phyloP scores from a whole-genome alignment of 352 stramenopile species.

The Pythium oligandrum region DNA sequence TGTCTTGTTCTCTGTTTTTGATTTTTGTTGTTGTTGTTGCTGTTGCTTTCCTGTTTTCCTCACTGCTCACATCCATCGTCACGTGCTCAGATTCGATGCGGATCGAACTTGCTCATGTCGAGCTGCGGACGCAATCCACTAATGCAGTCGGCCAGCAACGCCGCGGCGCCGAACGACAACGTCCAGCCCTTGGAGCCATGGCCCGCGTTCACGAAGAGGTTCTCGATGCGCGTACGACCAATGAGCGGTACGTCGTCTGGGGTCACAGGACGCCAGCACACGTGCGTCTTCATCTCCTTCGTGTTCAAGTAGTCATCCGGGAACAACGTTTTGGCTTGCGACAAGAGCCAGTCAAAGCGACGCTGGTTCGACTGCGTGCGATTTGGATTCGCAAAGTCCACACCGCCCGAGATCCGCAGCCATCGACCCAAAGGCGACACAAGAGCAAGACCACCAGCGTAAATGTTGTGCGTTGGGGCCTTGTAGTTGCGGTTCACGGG shows the following conservation, averaged over 20 bases:
- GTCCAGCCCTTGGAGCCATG: slow-evolving; percentile 86
- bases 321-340: slow-evolving; percentile 73
- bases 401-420: slow-evolving; percentile 73
- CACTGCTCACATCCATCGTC: no score
- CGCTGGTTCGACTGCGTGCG: slow-evolving; percentile 47
- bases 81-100: slow-evolving; percentile 46
- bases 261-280: slow-evolving; percentile 79
- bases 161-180: slow-evolving; percentile 72
- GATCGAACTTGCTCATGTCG: slow-evolving; percentile 79
- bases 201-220: slow-evolving; percentile 82
- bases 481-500: slow-evolving; percentile 59
- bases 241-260: slow-evolving; percentile 82
- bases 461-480: slow-evolving; percentile 76
- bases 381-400: slow-evolving; percentile 79
- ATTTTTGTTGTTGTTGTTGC: no score
- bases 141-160: slow-evolving; percentile 77
- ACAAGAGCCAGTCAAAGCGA: slow-evolving; percentile 74
- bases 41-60: no score
- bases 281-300: slow-evolving; percentile 70
- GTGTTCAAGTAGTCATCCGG: slow-evolving; percentile 79
- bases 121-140: slow-evolving; percentile 70
- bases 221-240: slow-evolving; percentile 70
- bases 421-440: slow-evolving; percentile 68
- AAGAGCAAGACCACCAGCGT: slow-evolving; percentile 69
- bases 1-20: no score